These are phyloP conservation scores for Skeletonema marinoi DNA, from an alignment of 108 stramenopile genomes.

Conservation along the genomic window DNA sequence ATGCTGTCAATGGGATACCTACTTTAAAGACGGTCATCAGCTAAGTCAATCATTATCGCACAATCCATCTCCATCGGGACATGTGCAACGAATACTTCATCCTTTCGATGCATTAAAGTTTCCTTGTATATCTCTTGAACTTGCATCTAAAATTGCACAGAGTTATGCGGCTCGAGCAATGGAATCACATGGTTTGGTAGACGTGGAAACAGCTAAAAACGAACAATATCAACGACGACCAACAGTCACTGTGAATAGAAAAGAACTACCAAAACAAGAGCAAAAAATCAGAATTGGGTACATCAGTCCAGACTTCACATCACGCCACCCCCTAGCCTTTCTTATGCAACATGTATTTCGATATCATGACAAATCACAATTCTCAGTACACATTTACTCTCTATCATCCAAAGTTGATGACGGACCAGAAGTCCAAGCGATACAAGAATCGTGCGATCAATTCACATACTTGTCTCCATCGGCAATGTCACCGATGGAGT, in stretches of 20 bases:
- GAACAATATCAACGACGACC: not conserved
- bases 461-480: slow-evolving; percentile 56
- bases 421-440: slow-evolving; percentile 62
- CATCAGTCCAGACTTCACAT: slow-evolving; percentile 80
- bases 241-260: slow-evolving; percentile 2
- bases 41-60: slow-evolving; percentile 24
- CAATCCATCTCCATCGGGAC: slow-evolving; percentile 6
- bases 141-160: slow-evolving; percentile 50
- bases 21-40: slow-evolving; percentile 39
- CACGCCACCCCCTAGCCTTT: slow-evolving; percentile 84
- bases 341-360: slow-evolving; percentile 90
- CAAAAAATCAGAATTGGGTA: slow-evolving; percentile 68
- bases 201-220: not conserved
- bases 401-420: slow-evolving; percentile 54
- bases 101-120: slow-evolving; percentile 65
- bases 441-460: slow-evolving; percentile 62
- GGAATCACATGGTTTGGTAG: slow-evolving; percentile 23
- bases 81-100: slow-evolving; percentile 41
- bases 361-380: slow-evolving; percentile 68
- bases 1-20: slow-evolving; percentile 51
- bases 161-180: slow-evolving; percentile 49
- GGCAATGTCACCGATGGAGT: slow-evolving; percentile 38
- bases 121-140: slow-evolving; percentile 49
- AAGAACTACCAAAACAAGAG: slow-evolving; percentile 4
- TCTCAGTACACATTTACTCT: slow-evolving; percentile 75